Percentiles rank a stretch among this genome's conserved stretches.
Evolutionary conservation across 1,284 basidiomycete species (phyloP).

Genomic region (Tilletia horrida): DNA sequence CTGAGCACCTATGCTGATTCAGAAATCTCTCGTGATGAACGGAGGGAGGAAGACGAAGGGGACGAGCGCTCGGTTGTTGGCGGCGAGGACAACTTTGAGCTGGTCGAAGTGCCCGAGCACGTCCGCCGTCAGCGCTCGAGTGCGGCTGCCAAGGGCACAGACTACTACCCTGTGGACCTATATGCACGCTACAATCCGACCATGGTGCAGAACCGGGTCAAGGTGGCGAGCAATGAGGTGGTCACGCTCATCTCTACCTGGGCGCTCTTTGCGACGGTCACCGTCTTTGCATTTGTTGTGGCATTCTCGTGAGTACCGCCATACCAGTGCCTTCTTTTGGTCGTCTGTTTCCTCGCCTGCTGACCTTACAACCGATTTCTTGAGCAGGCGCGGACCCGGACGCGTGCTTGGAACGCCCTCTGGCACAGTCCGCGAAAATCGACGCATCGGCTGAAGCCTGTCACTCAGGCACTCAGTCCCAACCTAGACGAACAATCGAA

Average conservation of each 20-base stretch:
- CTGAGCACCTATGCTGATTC: neutral
- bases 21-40: neutral
- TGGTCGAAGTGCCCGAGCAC: constrained; percentile 28
- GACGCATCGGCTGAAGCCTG: neutral
- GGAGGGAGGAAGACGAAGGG: constrained; percentile 9
- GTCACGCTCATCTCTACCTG: constrained; percentile 43
- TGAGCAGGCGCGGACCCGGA: constrained; percentile 18
- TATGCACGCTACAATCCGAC: constrained; percentile 37
- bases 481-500: too few species aligned
- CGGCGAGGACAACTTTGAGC: constrained; percentile 37
- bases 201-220: constrained; percentile 41
- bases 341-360: neutral
- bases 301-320: constrained; percentile 21
- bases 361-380: neutral
- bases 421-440: neutral
- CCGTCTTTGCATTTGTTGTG: constrained; percentile 44
- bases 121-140: neutral
- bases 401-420: constrained; percentile 17
- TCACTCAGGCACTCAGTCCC: neutral
- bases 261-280: constrained; percentile 41
- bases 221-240: constrained; percentile 33
- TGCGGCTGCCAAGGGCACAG: constrained; percentile 24
- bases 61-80: neutral
- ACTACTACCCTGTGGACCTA: constrained; percentile 40
- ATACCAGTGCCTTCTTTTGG: too few species aligned